Conservation (phyloP, 2,329 filamentous ascomycete species). For the Calonectria montana region DNA sequence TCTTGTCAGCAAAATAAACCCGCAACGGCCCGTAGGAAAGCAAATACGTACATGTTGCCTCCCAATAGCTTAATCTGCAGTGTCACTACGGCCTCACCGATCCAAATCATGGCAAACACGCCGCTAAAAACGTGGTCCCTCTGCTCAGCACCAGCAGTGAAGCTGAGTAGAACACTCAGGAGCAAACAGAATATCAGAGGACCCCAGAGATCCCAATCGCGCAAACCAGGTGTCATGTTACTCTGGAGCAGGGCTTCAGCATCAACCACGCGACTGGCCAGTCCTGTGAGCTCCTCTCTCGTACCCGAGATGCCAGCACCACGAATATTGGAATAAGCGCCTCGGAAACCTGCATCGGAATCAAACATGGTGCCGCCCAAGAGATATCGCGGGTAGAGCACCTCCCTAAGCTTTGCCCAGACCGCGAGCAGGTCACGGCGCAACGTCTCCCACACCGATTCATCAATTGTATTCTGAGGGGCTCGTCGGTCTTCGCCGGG, state of each 20-base stretch:
- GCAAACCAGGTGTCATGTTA: slow-evolving; percentile 87
- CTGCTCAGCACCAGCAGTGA: slow-evolving; percentile 83
- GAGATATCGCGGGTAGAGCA: slow-evolving; percentile 94
- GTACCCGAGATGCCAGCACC: slow-evolving; percentile 69
- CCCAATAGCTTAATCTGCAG: slow-evolving; percentile 96
- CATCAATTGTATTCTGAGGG: slow-evolving; percentile 93
- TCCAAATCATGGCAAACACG: slow-evolving; percentile 96
- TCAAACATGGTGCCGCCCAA: slow-evolving; percentile 77
- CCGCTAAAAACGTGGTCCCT: slow-evolving; percentile 92
- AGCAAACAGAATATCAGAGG: slow-evolving; percentile 94
- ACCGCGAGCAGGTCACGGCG: slow-evolving; percentile 91
- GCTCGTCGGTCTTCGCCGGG: slow-evolving; percentile 93
- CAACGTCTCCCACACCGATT: slow-evolving; percentile 97
- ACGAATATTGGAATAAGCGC: slow-evolving; percentile 71
- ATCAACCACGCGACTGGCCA: slow-evolving; percentile 73
- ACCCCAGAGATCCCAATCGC: slow-evolving; percentile 99
- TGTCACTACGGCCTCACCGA: slow-evolving; percentile 97
- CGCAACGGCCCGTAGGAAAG: not conserved
- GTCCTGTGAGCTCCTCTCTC: slow-evolving; percentile 69
- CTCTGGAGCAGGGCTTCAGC: slow-evolving; percentile 71
- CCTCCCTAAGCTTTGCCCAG: slow-evolving; percentile 98
- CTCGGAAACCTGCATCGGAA: slow-evolving; percentile 63
- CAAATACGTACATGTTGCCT: slow-evolving; percentile 86
- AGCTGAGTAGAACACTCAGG: slow-evolving; percentile 87
- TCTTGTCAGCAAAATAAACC: slow-evolving; percentile 32